A percentile compares a stretch with the other conserved stretches of the same genome.
These are phyloP conservation scores for Marchantia polymorpha DNA, from an alignment of 225 moss, liverwort and hornwort genomes.

Conservation along the genomic window DNA sequence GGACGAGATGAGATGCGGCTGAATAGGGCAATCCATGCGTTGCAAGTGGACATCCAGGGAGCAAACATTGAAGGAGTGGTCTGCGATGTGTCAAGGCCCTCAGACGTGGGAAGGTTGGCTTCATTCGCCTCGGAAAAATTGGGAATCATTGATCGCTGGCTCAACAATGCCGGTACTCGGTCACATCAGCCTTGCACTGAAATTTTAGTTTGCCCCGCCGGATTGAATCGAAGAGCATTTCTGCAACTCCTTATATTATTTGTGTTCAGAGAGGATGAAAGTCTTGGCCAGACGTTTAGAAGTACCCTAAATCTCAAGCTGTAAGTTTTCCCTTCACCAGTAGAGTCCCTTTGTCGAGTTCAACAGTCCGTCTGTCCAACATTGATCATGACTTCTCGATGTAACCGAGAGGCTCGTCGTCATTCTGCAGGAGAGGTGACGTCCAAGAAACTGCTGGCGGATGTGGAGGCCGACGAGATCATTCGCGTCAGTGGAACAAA, in stretches of 20 bases:
- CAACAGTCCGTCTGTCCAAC: not conserved
- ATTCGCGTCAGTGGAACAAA: constrained; percentile 84
- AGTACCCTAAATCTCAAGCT: not conserved
- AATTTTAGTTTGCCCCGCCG: too few relatives aligned
- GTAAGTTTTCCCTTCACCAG: not conserved
- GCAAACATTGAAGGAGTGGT: constrained; percentile 54
- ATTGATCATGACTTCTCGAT: not conserved
- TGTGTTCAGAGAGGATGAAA: too few relatives aligned
- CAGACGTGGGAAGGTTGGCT: constrained; percentile 52
- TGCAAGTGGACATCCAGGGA: constrained; percentile 48
- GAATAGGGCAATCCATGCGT: constrained; percentile 38
- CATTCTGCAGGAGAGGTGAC: constrained; percentile 76
- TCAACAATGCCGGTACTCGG: constrained; percentile 83
- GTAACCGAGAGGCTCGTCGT: too few relatives aligned
- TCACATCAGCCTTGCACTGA: not conserved
- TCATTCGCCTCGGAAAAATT: not conserved
- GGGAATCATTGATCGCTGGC: constrained; percentile 64
- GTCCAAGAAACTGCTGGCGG: constrained; percentile 77
- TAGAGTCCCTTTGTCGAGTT: too few relatives aligned
- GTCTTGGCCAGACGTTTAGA: not conserved
- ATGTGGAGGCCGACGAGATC: constrained; percentile 83
- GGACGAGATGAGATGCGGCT: constrained; percentile 75
- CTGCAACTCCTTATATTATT: too few relatives aligned
- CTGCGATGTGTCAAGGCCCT: constrained; percentile 70
- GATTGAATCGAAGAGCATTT: too few relatives aligned